Base-by-base conservation (phyloP, 106 monocot species). In the Dendrobium huoshanense region DNA sequence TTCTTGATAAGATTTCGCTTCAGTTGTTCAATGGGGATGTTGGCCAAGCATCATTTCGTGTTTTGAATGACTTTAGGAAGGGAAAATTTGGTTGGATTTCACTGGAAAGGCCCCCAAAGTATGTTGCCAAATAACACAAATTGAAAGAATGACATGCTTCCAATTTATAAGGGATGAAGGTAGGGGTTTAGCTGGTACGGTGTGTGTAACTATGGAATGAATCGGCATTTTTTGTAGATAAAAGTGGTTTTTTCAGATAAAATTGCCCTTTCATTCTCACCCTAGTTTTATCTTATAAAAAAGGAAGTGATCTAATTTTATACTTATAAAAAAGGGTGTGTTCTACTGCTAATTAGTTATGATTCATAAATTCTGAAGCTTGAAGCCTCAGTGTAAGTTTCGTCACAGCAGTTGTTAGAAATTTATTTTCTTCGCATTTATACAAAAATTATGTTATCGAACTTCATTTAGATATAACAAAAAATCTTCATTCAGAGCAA, bases 51-150 rank as follows among this genome's bases (percentile, higher is more conserved):
- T 88, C 91, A 17, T 91, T 93, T 79, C 88, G 99, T 16, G 83
- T 99, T 29, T 77, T 95, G 49, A 86, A 59, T n/a, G 99, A 95
- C 86, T 99, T 90, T 77, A 88, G 99, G 80, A 99, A 93, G 82
- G 99, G 99, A 33, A 99, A 90, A 72, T 93, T 99, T 82, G 99
- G 95, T 49, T 95, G 99, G 93, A 79, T 90, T 80, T 88, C 99
- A 8, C 81, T 99, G 9, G 99, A 99, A 82, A 93, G 89, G 73
- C 99, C 99, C 79, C 91, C 93, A 20, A 81, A 84, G 79, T 87
- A 75, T 83, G 22, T 19, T 44, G 43, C 43, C n/a, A 74, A 16
- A 20, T 22, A 74, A 20, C 74, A 42, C 74, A 19, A 74, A 42
- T 43, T n/a, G 7, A 41, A 43, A 43, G n/a, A 68, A 70, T 70